Evolutionary conservation across 2,329 filamentous ascomycete genomes (phyloP), one percentile per base, ranked within the genome.

Genomic region (Sarocladium kiliense): DNA sequence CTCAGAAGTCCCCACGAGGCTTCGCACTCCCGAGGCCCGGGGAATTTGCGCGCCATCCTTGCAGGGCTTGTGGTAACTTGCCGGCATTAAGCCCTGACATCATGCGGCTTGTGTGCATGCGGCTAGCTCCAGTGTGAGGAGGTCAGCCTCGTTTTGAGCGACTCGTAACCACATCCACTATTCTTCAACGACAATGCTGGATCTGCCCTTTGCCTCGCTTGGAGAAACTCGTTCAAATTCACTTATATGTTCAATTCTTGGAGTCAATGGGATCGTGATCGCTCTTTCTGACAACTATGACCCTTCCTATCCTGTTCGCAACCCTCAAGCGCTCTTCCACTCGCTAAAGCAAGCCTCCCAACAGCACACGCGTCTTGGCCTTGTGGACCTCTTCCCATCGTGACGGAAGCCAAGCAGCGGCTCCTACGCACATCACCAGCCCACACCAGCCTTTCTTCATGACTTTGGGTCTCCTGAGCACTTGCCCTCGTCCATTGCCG

Each of bases 401-500:
- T 51, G 47, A 51, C 47, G 47, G 47, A 36, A 25, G 47, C 47
- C 47, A 51, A 51, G 47, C 47, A 14, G 27, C 26, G 7, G 47
- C 47, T 51, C 30, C 47, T 36, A 5, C 44, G 23, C 23, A 44
- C 41, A 44, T 39, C 36, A 6, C 36, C 36, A 39, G 16, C 36
- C 36, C 36, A 9, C 36, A n/a, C n/a, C 36, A 5, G 36, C 36
- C 12, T 5, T 5, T 39, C 18, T 19, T 16, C 36, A 32, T 32
- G 30, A 6, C 30, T 32, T 32, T 39, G 7, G 9, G n/a, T 19
- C n/a, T 16, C 16, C 36, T 39, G 36, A 6, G 18, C 36, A n/a
- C 36, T 39, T 6, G 6, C 36, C 9, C 7, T 39, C 16, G 36
- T 39, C 36, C 36, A 19, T 39, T 16, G 36, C 36, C 36, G n/a